A percentile compares a stretch with the other conserved stretches of the same genome.
phyloP scores from a whole-genome alignment of 116 monocot genomes.

The Phalaenopsis hybrid region DNA sequence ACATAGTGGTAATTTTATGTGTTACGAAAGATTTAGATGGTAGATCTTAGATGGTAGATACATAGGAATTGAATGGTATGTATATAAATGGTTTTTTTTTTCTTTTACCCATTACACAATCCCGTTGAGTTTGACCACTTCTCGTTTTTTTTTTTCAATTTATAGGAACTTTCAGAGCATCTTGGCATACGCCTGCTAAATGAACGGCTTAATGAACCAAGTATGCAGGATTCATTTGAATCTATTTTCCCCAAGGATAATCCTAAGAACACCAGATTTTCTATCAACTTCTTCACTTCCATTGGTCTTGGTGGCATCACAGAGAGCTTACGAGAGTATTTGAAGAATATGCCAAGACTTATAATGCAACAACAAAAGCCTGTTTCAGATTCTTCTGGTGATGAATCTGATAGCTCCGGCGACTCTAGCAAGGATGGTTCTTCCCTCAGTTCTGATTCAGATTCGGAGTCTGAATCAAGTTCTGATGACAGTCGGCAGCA shows the following conservation, averaged over 20 bases:
- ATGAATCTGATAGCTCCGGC: constrained; percentile 37
- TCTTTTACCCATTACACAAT: background rate
- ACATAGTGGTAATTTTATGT: too few species aligned
- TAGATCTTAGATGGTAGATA: too few species aligned
- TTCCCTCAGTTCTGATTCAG: constrained; percentile 16
- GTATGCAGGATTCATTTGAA: constrained; percentile 83
- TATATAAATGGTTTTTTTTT: background rate
- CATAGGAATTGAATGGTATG: too few species aligned
- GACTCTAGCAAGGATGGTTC: constrained; percentile 21
- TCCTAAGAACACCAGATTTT: constrained; percentile 85
- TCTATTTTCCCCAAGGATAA: constrained; percentile 92
- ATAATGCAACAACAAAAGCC: constrained; percentile 91
- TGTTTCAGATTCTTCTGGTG: constrained; percentile 55
- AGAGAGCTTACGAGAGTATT: constrained; percentile 79
- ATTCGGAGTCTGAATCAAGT: constrained; percentile 14
- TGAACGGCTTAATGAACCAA: constrained; percentile 73
- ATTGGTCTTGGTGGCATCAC: constrained; percentile 96
- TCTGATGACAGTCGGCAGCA: constrained; percentile 13
- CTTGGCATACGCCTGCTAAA: constrained; percentile 79
- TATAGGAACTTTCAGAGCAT: constrained; percentile 88
- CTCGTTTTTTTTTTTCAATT: background rate
- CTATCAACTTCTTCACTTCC: constrained; percentile 94
- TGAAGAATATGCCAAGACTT: constrained; percentile 94
- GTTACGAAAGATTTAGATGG: too few species aligned
- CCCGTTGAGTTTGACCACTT: background rate